phyloP scores from a whole-genome alignment of 805 yeast species.

The Candida sithepensis region DNA sequence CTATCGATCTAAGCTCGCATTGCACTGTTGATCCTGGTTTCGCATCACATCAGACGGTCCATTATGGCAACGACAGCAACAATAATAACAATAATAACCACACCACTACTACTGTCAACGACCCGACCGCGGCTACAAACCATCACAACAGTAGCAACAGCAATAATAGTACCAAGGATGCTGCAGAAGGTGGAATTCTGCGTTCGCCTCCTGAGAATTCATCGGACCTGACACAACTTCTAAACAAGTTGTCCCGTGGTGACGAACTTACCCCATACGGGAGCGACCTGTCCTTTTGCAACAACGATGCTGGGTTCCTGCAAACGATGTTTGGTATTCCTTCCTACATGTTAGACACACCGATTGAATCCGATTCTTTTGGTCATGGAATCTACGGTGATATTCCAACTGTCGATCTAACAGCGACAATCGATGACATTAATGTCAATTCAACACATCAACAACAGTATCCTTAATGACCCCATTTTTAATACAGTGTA shows the following conservation, averaged over 20 bases:
- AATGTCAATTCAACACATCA: neutral
- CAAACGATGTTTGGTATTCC: conserved; percentile 33
- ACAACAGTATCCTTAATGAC: neutral
- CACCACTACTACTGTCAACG: too few species aligned
- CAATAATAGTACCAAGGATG: too few species aligned
- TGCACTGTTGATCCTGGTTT: neutral
- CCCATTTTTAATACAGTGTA: neutral
- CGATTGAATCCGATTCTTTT: conserved; percentile 1
- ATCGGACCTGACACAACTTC: neutral
- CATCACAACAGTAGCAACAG: too few species aligned
- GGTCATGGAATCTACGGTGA: neutral
- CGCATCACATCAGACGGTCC: neutral
- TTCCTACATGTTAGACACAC: conserved; percentile 25
- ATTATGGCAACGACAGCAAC: neutral
- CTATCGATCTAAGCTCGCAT: neutral
- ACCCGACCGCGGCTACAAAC: too few species aligned
- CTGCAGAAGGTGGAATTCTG: too few species aligned
- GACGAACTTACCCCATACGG: conserved; percentile 8
- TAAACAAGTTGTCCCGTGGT: neutral
- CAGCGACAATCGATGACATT: neutral
- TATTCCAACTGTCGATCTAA: neutral
- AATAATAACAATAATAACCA: too few species aligned
- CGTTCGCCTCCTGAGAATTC: neutral
- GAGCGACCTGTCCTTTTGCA: conserved; percentile 8
- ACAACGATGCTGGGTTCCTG: conserved; percentile 18